Base-by-base conservation (phyloP, 2,329 filamentous ascomycete species). In the Scedosporium dehoogii region DNA sequence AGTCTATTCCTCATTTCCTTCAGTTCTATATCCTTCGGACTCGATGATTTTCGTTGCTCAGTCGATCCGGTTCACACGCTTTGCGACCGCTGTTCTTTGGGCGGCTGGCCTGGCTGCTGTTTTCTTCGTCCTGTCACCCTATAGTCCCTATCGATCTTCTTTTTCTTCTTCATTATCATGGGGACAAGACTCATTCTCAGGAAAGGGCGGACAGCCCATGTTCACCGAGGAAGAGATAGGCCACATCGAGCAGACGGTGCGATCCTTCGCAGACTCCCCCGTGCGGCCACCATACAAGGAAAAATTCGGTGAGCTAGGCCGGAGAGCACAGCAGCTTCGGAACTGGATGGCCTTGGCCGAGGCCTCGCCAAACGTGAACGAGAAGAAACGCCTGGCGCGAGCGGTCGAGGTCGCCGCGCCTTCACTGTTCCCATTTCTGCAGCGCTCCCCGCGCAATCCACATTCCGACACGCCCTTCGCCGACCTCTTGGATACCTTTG, bases 261-360 rank as follows among this genome's bases (percentile, higher is more conserved):
- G 64, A 9, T 68, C 70, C 44, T 70, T 73, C 27, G 64, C 67
- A 55, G 69, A 72, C 16, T 70, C 68, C 10, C 71, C 72, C 1
- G 65, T 74, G 14, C 58, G 60, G 0, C 63, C 68, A 18, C 67
- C 72, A 0, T 74, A 72, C 58, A 72, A 69, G 16, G 65, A 68
- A 3, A 64, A 70, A 2, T 74, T 73, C 60, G 72, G 71, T 46
- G 67, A 73, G 53, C 44, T 72, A 6, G 73, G 73, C 42, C 68
- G 70, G 29, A 71, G 73, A 0, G 65, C 67, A 18, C 62, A 65
- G 55, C 51, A 66, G n/a, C 59, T 70, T 56, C 62, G 62, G 10
- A 66, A 67, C 27, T 68, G 69, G 68, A 65, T 14, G 18, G 12
- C 58, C 64, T 16, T 29, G 66, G 0, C 60, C 64, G 61, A 53